Conservation (phyloP, 495 filamentous ascomycete genomes). For the Aspergillus diversus region DNA sequence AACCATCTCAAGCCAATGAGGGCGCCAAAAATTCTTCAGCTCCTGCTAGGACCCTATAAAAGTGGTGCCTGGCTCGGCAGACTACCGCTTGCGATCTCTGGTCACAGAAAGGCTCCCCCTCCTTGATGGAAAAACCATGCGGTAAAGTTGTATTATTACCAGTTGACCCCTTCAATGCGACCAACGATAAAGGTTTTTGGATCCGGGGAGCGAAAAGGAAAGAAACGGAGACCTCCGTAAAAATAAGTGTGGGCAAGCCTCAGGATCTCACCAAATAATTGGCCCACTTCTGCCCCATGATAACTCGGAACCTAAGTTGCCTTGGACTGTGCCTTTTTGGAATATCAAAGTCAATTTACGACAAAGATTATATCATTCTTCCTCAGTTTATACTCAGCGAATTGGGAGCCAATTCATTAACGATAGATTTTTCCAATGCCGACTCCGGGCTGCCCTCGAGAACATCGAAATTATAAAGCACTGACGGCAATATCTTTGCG, state of each 20-base stretch:
- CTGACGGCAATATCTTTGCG: too few species aligned
- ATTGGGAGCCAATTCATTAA: too few species aligned
- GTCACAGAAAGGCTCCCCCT: neutral
- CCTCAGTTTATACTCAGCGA: too few species aligned
- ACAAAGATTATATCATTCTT: too few species aligned
- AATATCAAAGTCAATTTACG: too few species aligned
- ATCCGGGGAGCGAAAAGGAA: neutral
- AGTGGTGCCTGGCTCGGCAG: neutral
- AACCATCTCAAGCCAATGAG: slow-evolving; percentile 13
- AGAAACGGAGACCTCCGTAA: neutral
- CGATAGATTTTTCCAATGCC: too few species aligned
- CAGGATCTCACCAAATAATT: slow-evolving; percentile 14
- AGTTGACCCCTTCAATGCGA: too few species aligned
- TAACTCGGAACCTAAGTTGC: neutral
- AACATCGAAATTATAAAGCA: too few species aligned
- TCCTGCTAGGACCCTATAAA: neutral
- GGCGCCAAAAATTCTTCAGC: neutral
- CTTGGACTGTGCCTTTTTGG: neutral
- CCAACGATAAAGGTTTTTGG: neutral
- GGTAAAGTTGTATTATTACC: too few species aligned
- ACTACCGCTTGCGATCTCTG: neutral
- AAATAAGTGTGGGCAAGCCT: neutral
- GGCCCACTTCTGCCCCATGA: slow-evolving; percentile 5
- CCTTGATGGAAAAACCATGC: neutral
- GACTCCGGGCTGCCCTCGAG: too few species aligned